Conservation (phyloP, 176 grass and related monocot genomes). For the Dendrocalamus sinicus region DNA sequence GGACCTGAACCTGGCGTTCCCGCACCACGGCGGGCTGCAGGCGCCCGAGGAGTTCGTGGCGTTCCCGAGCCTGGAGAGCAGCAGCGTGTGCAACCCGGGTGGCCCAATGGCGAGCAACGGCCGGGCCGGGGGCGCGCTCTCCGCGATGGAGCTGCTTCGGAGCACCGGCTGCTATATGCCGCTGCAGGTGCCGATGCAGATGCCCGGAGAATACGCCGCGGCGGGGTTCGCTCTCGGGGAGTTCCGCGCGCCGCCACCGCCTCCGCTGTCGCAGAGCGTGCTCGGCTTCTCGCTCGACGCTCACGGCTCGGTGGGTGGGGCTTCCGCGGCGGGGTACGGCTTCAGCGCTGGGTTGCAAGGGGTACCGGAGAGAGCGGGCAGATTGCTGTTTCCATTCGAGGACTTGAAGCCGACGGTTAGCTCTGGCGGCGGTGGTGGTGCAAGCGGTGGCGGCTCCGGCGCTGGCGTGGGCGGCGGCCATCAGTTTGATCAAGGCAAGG, state of each 20-base stretch:
- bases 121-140: constrained; percentile 48
- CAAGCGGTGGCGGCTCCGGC: constrained; percentile 42
- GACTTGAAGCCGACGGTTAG: constrained; percentile 67
- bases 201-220: constrained; percentile 57
- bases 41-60: constrained; percentile 52
- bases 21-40: constrained; percentile 52
- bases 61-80: constrained; percentile 82
- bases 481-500: constrained; percentile 59
- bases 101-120: constrained; percentile 33
- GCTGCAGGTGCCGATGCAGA: constrained; percentile 63
- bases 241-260: constrained; percentile 51
- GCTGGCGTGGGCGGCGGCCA: constrained; percentile 29
- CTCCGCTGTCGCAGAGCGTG: constrained; percentile 48
- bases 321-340: constrained; percentile 35
- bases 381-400: constrained; percentile 81
- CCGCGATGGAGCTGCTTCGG: constrained; percentile 91
- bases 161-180: constrained; percentile 67
- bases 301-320: constrained; percentile 37
- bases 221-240: constrained; percentile 69
- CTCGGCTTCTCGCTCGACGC: constrained; percentile 72
- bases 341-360: constrained; percentile 51
- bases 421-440: constrained; percentile 36
- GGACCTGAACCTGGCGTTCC: constrained; percentile 83
- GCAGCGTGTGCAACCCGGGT: constrained; percentile 45
- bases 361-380: constrained; percentile 55